Conservation (phyloP, 768 basidiomycete species). For the Podaxis sp. region DNA sequence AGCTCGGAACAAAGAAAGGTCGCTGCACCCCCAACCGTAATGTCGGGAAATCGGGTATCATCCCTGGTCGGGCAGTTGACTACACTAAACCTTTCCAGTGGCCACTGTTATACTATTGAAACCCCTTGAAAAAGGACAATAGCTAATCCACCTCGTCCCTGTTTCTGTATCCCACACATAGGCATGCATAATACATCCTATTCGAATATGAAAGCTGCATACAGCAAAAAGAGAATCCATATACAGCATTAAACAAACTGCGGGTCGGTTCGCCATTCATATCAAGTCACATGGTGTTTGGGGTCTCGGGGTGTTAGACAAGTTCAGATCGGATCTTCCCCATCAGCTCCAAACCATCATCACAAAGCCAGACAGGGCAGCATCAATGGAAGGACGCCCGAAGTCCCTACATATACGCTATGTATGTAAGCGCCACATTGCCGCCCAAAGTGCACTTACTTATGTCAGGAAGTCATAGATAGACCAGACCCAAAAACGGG, state of each 20-base stretch:
- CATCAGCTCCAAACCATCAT: neutral
- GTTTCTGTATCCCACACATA: too few species aligned
- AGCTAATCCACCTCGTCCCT: too few species aligned
- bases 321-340: neutral
- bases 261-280: neutral
- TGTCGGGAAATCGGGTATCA: too few species aligned
- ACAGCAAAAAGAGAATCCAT: too few species aligned
- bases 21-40: too few species aligned
- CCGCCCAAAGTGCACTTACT: neutral
- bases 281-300: neutral
- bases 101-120: too few species aligned
- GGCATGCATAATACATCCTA: too few species aligned
- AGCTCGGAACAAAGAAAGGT: neutral
- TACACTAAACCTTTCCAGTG: too few species aligned
- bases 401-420: neutral
- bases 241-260: neutral
- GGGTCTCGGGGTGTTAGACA: neutral
- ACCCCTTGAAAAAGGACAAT: too few species aligned
- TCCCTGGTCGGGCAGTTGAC: too few species aligned
- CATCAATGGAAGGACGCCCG: conserved; percentile 9
- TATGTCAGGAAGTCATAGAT: neutral
- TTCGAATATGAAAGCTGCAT: too few species aligned
- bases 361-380: neutral
- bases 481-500: neutral
- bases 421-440: neutral